Evolutionary conservation across 208 protist species (phyloP).

Genomic region (Phytomonas serpens): DNA sequence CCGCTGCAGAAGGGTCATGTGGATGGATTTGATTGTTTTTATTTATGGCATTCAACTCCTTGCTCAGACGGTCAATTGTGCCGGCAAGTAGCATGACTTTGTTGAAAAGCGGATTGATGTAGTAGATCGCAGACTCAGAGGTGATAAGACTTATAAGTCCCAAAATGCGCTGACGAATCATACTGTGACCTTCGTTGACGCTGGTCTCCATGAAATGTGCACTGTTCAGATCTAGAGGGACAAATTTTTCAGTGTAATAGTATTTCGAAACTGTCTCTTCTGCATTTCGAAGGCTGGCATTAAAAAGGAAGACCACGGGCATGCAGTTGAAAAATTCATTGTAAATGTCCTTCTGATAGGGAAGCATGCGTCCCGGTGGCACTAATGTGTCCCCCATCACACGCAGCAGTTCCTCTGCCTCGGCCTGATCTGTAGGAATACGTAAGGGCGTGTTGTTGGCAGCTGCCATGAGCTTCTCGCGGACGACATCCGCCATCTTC

Average conservation of each 20-base stretch:
- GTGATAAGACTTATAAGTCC: constrained; percentile 68
- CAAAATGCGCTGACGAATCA: constrained; percentile 45
- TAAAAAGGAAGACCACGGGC: constrained; percentile 69
- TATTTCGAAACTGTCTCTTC: constrained; percentile 66
- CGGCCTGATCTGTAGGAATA: constrained; percentile 43
- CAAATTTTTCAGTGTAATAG: constrained; percentile 27
- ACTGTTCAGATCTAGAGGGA: constrained; percentile 31
- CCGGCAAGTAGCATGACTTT: constrained; percentile 52
- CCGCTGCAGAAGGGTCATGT: not conserved
- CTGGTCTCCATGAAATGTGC: constrained; percentile 33
- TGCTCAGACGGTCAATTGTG: constrained; percentile 36
- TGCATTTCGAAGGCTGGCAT: constrained; percentile 36
- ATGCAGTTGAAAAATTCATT: constrained; percentile 88
- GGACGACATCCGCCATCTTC: constrained; percentile 52
- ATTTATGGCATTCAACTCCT: constrained; percentile 23
- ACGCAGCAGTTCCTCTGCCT: constrained; percentile 38
- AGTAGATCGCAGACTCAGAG: constrained; percentile 62
- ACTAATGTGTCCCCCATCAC: constrained; percentile 88
- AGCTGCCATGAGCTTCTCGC: constrained; percentile 52
- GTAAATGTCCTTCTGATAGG: constrained; percentile 88
- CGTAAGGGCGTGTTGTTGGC: constrained; percentile 17
- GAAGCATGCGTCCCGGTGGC: constrained; percentile 78
- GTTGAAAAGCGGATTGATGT: constrained; percentile 49
- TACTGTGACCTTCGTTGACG: constrained; percentile 29
- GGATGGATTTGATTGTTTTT: constrained; percentile 14